Evolutionary conservation across 2,329 filamentous ascomycete genomes (phyloP).

Genomic region (Pochonia chlamydosporia): DNA sequence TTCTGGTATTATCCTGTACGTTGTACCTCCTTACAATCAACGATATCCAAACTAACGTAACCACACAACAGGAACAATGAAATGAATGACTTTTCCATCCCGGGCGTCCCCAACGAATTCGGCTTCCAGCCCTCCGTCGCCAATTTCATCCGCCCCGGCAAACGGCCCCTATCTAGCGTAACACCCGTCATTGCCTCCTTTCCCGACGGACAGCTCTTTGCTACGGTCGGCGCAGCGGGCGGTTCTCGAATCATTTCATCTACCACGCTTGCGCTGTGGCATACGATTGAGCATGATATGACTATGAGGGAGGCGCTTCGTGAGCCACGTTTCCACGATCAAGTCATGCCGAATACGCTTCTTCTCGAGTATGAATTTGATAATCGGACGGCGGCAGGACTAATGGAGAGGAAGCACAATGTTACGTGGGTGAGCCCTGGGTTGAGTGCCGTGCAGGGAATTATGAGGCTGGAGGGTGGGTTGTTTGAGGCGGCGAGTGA

Average conservation of each 20-base stretch:
- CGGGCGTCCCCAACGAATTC: conserved; percentile 70
- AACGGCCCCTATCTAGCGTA: conserved; percentile 79
- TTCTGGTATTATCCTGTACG: conserved; percentile 70
- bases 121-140: conserved; percentile 73
- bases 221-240: conserved; percentile 70
- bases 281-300: conserved; percentile 61
- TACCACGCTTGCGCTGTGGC: conserved; percentile 68
- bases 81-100: conserved; percentile 82
- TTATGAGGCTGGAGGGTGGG: conserved; percentile 56
- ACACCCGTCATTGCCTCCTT: conserved; percentile 69
- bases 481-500: conserved; percentile 75
- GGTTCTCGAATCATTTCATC: conserved; percentile 79
- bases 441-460: conserved; percentile 64
- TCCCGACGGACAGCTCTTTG: conserved; percentile 57
- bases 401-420: conserved; percentile 63
- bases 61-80: conserved; percentile 47
- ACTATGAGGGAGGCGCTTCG: conserved; percentile 56
- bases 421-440: conserved; percentile 62
- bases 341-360: conserved; percentile 66
- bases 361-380: conserved; percentile 66
- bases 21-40: conserved; percentile 25
- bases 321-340: conserved; percentile 70
- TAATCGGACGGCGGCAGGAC: conserved; percentile 55
- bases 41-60: conserved; percentile 8
- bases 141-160: conserved; percentile 77